Base-by-base conservation (phyloP, 345 rosid genomes). In the Aquilaria malaccensis region DNA sequence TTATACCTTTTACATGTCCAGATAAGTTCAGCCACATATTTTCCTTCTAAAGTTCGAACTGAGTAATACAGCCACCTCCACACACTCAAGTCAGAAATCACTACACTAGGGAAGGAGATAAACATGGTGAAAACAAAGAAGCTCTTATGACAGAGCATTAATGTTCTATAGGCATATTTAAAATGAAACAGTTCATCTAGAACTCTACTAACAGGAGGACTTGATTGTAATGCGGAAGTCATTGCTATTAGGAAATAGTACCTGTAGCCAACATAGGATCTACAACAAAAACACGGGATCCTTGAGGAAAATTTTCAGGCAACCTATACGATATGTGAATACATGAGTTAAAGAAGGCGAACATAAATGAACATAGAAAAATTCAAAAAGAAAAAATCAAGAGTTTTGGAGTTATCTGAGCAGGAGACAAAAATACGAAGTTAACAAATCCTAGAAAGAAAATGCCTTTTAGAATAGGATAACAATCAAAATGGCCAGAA, bases 221-320 rank as follows among this genome's bases (percentile, higher is more conserved):
- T 4, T 37, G 7, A 37, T 37, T 9, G 7, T 37, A 37, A 37
- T 9, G 1, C 7, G 43, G 4, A 7, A 66, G 12, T 69, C 51
- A 60, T 30, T 30, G 32, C 47, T 29, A 37, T 4, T 50, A 22
- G 50, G n/a, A 43, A 58, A 63, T 13, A 54, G n/a, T 62, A 93
- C 99, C 96, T 68, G 97, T 89, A 71, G 95, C 97, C 63, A 87
- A 70, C 87, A 89, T 80, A 48, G 97, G 97, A 71, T 94, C 97
- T 31, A 87, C 92, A 64, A 94, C 84, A 80, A 89, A 83, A 2
- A 94, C 87, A 66, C 79, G 80, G 30, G 90, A 76, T 9, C 78
- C 80, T 57, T 80, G 77, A 2, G 87, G 77, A 63, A 89, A 85
- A 22, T 74, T 81, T 33, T 83, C 85, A 50, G 99, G 99, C 75